Percentiles rank a stretch among this genome's conserved stretches.
Evolutionary conservation across 2,329 filamentous ascomycete genomes (phyloP).

Genomic region (Sporothrix inflata): DNA sequence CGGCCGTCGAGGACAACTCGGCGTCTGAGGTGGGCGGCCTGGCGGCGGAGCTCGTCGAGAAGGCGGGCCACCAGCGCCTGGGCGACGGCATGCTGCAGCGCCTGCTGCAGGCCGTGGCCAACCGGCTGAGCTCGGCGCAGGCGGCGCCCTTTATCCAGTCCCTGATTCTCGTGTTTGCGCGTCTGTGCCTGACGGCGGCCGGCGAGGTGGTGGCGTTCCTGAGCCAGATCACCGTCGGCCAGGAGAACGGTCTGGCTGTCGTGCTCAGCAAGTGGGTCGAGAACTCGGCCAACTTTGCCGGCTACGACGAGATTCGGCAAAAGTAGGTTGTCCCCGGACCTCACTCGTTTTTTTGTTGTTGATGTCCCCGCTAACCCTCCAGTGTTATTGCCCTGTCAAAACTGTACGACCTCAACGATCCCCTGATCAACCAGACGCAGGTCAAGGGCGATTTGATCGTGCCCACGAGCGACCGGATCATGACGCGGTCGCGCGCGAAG

Average conservation of each 20-base stretch:
- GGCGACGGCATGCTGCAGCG: slow-evolving; percentile 82
- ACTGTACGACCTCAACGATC: slow-evolving; percentile 83
- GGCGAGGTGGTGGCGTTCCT: slow-evolving; percentile 92
- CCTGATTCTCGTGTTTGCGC: slow-evolving; percentile 90
- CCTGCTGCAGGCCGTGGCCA: slow-evolving; percentile 85
- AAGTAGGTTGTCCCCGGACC: slow-evolving; percentile 73
- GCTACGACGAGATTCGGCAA: slow-evolving; percentile 95
- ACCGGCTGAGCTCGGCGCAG: slow-evolving; percentile 78
- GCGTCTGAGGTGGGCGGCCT: slow-evolving; percentile 95
- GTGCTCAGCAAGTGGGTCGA: slow-evolving; percentile 96
- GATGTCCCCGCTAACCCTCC: slow-evolving; percentile 25
- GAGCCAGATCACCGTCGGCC: slow-evolving; percentile 77
- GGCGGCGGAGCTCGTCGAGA: slow-evolving; percentile 92
- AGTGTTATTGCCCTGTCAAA: slow-evolving; percentile 92
- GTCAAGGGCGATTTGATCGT: slow-evolving; percentile 93
- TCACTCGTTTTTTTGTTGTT: no score
- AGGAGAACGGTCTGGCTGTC: slow-evolving; percentile 80
- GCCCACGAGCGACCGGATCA: slow-evolving; percentile 77
- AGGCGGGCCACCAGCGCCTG: slow-evolving; percentile 86
- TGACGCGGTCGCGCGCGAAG: slow-evolving; percentile 89
- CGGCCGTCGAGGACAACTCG: slow-evolving; percentile 85
- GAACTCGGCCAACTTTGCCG: slow-evolving; percentile 96
- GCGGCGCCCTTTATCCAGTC: slow-evolving; percentile 93
- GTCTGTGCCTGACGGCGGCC: slow-evolving; percentile 81
- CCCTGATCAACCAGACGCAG: slow-evolving; percentile 74